Percentiles rank a stretch among this genome's conserved stretches.
Conservation (phyloP, 176 grass and related monocot genomes). For the Cymbopogon citratus region DNA sequence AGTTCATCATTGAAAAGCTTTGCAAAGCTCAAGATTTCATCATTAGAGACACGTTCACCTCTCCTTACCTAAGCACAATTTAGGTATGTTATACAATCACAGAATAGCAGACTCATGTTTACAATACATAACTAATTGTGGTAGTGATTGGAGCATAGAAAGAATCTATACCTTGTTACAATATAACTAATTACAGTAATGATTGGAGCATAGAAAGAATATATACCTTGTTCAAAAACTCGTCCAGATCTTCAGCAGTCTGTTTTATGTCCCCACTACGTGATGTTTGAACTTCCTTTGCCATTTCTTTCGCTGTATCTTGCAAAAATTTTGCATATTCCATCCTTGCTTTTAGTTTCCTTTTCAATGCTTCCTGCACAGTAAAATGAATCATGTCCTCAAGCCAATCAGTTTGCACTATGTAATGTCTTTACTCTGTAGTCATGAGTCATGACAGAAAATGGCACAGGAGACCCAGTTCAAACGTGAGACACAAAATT, state of each 20-base stretch:
- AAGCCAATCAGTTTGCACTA: slow-evolving; percentile 7
- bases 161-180: slow-evolving; percentile 45
- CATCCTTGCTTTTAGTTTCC: slow-evolving; percentile 87
- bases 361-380: slow-evolving; percentile 84
- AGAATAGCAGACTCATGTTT: slow-evolving; percentile 6
- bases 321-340: slow-evolving; percentile 99
- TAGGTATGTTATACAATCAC: slow-evolving; percentile 37
- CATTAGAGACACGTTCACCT: slow-evolving; percentile 82
- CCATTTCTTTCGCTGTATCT: slow-evolving; percentile 96
- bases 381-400: slow-evolving; percentile 11
- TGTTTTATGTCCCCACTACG: slow-evolving; percentile 85
- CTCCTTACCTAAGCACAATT: slow-evolving; percentile 70
- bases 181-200: background rate
- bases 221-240: slow-evolving; percentile 93
- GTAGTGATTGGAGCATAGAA: slow-evolving; percentile 2
- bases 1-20: slow-evolving; percentile 99
- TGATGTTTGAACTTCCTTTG: slow-evolving; percentile 86
- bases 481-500: slow-evolving; percentile 21
- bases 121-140: background rate
- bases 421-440: background rate
- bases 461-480: slow-evolving; percentile 8
- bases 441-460: background rate
- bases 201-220: background rate
- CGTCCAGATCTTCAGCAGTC: slow-evolving; percentile 90
- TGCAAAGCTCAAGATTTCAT: slow-evolving; percentile 91